Base-by-base conservation (phyloP, 441 rosid genomes). In the Raphanus hybrid region DNA sequence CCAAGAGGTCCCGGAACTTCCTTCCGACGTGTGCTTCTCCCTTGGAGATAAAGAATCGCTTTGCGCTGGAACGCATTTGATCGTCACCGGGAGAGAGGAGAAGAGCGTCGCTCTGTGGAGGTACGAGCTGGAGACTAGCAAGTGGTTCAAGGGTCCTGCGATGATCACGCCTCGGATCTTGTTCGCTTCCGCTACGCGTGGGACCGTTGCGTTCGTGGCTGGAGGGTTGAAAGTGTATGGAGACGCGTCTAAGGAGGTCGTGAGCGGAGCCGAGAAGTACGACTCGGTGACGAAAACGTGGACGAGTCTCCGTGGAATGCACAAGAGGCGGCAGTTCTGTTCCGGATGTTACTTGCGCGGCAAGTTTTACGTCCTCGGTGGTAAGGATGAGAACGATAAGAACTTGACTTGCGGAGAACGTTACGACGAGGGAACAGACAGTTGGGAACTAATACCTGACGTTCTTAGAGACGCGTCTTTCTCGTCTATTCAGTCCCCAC, bases 281-380 rank as follows among this genome's bases (percentile, higher is more conserved):
- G 82, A 94, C 18, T 85, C 94, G 0, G 83, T 78, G 78, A 82
- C 88, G 2, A 90, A 89, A 83, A 81, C 89, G 11, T 94, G 98
- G 98, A 90, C 84, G 5, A 41, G 67, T 8, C 92, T 91, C 32
- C 87, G 75, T 0, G 76, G 79, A 64, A 92, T 94, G 98, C 71
- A 73, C 12, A 60, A 66, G 73, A 73, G 65, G 57, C 70, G 97
- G 69, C 84, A 83, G 78, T 83, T 88, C 41, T 87, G 97, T 74
- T 91, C 98, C 0, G 98, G 97, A 0, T 92, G 94, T 74, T 91
- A 77, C 93, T 84, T 94, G 90, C 85, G 87, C 8, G 78, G 83
- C 64, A 94, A 86, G 75, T 94, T 94, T 70, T 90, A 82, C 3
- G 98, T 89, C 11, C 82, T 94, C 1, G 97, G 98, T 0, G 98